These are phyloP conservation scores for Gelatoporia subvermispora DNA, from an alignment of 768 basidiomycete species.

Conservation along the genomic window DNA sequence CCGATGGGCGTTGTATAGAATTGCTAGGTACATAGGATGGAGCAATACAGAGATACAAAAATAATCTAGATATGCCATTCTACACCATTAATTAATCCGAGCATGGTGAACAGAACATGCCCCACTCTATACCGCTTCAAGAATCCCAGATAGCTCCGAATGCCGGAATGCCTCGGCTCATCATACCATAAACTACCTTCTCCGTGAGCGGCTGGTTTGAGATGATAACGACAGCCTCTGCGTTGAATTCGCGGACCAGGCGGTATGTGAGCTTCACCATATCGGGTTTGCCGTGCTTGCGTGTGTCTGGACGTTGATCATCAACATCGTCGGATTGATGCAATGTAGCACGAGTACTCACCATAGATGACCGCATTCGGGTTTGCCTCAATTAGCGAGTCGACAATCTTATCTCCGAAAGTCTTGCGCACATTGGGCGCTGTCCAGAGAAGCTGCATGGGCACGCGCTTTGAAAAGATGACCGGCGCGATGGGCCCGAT, in stretches of 20 bases:
- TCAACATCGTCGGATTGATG: not conserved
- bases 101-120: not conserved
- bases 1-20: too few relatives aligned
- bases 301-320: constrained; percentile 15
- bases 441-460: constrained; percentile 52
- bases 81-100: too few relatives aligned
- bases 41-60: too few relatives aligned
- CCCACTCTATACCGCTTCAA: constrained; percentile 13
- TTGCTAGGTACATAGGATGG: too few relatives aligned
- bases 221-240: constrained; percentile 48
- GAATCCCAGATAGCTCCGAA: constrained; percentile 59
- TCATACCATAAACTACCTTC: constrained; percentile 49
- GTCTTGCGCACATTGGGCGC: constrained; percentile 53
- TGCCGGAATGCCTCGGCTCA: constrained; percentile 49
- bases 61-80: too few relatives aligned
- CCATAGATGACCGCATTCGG: constrained; percentile 53
- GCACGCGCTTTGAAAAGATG: constrained; percentile 42
- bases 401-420: constrained; percentile 53
- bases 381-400: constrained; percentile 42
- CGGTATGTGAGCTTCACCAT: constrained; percentile 27
- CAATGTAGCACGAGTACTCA: constrained; percentile 16
- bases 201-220: constrained; percentile 49
- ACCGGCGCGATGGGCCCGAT: constrained; percentile 53
- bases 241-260: constrained; percentile 26
- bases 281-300: constrained; percentile 27